Evolutionary conservation across 257 asterid species (phyloP).

Genomic region (Ocimum tenuiflorum): DNA sequence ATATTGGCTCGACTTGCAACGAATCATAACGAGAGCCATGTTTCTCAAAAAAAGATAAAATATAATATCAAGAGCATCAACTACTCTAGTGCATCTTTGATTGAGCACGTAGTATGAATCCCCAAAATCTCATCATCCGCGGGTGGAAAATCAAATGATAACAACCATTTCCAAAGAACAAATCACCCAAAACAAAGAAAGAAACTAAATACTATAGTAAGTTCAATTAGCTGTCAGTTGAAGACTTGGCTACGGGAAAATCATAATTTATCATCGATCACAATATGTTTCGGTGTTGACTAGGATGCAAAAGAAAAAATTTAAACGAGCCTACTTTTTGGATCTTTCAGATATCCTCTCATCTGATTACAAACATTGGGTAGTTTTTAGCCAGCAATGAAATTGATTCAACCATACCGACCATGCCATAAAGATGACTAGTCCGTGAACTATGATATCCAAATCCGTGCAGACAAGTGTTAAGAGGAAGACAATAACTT

Average conservation of each 20-base stretch:
- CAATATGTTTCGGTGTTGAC: neutral
- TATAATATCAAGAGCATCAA: too few species aligned
- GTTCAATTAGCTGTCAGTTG: neutral
- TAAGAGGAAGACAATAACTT: neutral
- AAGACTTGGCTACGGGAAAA: neutral
- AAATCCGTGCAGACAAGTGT: slow-evolving; percentile 6
- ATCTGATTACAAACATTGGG: slow-evolving; percentile 29
- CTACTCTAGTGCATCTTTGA: neutral
- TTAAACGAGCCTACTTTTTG: slow-evolving; percentile 7
- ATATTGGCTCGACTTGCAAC: too few species aligned
- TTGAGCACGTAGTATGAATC: neutral
- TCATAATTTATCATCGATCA: neutral
- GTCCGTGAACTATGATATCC: slow-evolving; percentile 11
- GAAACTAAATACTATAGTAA: neutral
- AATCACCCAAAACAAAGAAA: slow-evolving; percentile 2
- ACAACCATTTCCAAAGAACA: neutral
- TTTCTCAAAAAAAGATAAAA: too few species aligned
- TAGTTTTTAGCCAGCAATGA: slow-evolving; percentile 16
- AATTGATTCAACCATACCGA: slow-evolving; percentile 15
- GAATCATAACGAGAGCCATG: too few species aligned
- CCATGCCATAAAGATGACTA: slow-evolving; percentile 12
- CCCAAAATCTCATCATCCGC: neutral
- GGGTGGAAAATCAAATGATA: neutral
- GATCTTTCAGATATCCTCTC: slow-evolving; percentile 15
- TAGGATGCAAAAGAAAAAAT: slow-evolving; percentile 5